Percentiles rank a stretch among this genome's conserved stretches.
These are phyloP conservation scores for Trapa incisa DNA, from an alignment of 345 rosid genomes.

Conservation along the genomic window DNA sequence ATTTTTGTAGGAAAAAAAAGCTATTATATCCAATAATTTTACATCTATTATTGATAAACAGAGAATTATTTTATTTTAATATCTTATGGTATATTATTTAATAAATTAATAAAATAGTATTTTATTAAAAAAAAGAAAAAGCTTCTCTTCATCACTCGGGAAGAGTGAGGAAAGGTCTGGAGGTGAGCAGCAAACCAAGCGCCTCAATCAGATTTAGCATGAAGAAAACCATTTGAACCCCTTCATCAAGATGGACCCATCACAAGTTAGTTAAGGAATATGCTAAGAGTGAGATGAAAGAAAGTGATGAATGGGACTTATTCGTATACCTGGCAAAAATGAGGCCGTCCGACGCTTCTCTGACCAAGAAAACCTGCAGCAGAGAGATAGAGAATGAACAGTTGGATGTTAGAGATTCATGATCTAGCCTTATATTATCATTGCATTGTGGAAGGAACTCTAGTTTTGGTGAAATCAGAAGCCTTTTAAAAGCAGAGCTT, in stretches of 20 bases:
- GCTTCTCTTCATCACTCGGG: constrained; percentile 1
- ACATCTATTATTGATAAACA: no score
- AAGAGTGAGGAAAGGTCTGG: constrained; percentile 33
- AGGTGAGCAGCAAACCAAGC: constrained; percentile 34
- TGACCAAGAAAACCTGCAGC: constrained; percentile 44
- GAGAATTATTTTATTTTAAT: no score
- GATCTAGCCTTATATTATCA: no score
- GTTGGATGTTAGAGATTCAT: not conserved
- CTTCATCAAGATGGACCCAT: not conserved
- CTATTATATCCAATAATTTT: no score
- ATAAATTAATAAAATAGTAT: no score
- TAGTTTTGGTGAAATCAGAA: no score
- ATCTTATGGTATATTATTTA: no score
- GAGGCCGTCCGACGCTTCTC: constrained; percentile 25
- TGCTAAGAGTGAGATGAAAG: not conserved
- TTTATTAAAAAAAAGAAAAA: no score
- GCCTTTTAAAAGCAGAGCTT: not conserved
- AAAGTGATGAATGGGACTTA: not conserved
- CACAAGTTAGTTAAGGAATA: not conserved
- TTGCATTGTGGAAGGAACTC: no score
- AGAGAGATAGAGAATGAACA: not conserved
- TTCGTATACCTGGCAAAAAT: constrained; percentile 31
- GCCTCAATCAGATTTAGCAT: constrained; percentile 29
- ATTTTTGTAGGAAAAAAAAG: no score
- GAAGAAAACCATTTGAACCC: constrained; percentile 35